Evolutionary conservation across 2,329 filamentous ascomycete species (phyloP).

Genomic region (Chaetomium strumarium): DNA sequence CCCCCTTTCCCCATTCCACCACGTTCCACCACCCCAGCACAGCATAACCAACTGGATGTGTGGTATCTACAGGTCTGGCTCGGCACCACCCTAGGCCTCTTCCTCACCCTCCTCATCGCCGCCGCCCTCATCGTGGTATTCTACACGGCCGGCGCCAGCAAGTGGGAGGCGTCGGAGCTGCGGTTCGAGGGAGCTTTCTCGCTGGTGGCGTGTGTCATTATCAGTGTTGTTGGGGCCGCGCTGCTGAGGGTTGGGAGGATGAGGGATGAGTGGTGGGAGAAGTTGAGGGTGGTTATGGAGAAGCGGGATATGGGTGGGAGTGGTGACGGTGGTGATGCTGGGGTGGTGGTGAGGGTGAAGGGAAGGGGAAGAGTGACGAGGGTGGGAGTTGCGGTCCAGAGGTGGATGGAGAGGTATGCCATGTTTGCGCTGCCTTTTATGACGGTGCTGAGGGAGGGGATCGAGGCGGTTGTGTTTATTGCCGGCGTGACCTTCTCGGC

Average conservation of each 20-base stretch:
- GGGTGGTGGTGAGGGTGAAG: constrained; percentile 33
- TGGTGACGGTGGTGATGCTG: too few species aligned
- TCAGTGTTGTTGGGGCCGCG: constrained; percentile 73
- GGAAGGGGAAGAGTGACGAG: constrained; percentile 30
- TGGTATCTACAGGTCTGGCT: too few species aligned
- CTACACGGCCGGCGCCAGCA: constrained; percentile 60
- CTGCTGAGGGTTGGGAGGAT: constrained; percentile 77
- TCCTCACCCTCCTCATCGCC: constrained; percentile 57
- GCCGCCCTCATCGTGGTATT: constrained; percentile 63
- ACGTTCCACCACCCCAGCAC: too few species aligned
- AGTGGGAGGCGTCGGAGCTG: constrained; percentile 63
- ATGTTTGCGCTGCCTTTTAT: constrained; percentile 85
- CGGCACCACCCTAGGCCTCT: constrained; percentile 52
- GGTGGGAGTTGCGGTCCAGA: constrained; percentile 46
- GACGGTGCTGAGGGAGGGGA: constrained; percentile 78
- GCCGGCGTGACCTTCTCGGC: constrained; percentile 74
- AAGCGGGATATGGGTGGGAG: constrained; percentile 53
- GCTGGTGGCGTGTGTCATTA: constrained; percentile 70
- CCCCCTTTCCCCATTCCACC: too few species aligned
- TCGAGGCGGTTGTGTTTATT: constrained; percentile 82
- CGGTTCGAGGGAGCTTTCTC: constrained; percentile 78
- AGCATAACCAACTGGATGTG: too few species aligned
- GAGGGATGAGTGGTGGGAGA: constrained; percentile 68
- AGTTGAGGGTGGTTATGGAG: background rate
- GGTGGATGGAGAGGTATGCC: constrained; percentile 68